A percentile compares a stretch with the other conserved stretches of the same genome.
Evolutionary conservation across 441 rosid genomes (phyloP).

Genomic region (Aleurites moluccanus): DNA sequence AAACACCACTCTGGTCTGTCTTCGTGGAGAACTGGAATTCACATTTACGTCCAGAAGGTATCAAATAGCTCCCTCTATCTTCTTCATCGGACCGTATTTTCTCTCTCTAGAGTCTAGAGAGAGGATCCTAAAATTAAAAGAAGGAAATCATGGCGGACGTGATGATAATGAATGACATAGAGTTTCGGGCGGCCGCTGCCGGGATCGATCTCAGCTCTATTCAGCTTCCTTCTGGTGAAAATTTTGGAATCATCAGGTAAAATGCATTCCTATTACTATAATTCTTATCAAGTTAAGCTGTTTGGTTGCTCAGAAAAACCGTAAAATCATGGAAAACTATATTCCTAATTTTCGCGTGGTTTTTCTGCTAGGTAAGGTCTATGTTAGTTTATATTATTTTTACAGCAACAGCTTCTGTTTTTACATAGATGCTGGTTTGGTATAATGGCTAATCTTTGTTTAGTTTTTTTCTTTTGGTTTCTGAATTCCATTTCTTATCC

Average conservation of each 20-base stretch:
- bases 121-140: background rate
- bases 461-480: background rate
- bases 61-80: background rate
- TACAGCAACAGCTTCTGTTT: too few relatives aligned
- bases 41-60: background rate
- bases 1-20: background rate
- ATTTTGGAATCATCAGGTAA: slow-evolving; percentile 66
- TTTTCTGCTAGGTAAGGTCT: too few relatives aligned
- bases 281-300: slow-evolving; percentile 38
- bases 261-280: too few relatives aligned
- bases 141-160: slow-evolving; percentile 37
- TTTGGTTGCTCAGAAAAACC: too few relatives aligned
- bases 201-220: slow-evolving; percentile 65
- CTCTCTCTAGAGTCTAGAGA: slow-evolving; percentile 20
- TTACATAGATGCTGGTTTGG: too few relatives aligned
- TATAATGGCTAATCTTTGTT: too few relatives aligned
- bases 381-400: too few relatives aligned
- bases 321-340: too few relatives aligned
- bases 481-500: too few relatives aligned
- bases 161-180: slow-evolving; percentile 42
- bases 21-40: background rate
- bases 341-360: too few relatives aligned
- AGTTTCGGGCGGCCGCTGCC: slow-evolving; percentile 43
- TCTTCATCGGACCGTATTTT: background rate
- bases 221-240: slow-evolving; percentile 63